Conservation (phyloP, 768 basidiomycete genomes). For the Trametes elegans region DNA sequence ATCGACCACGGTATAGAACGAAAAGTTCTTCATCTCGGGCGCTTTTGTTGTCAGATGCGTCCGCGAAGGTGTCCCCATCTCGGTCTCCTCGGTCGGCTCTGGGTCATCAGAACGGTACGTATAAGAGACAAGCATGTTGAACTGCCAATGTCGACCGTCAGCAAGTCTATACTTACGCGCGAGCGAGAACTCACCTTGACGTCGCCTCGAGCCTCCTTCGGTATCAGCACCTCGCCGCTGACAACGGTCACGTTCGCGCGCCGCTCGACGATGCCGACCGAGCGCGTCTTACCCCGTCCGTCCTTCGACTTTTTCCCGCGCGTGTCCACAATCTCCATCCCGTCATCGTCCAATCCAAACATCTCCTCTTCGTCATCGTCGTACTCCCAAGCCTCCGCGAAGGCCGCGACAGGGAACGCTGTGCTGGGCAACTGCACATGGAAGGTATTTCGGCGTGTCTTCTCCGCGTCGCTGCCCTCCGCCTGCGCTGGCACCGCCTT, state of each 20-base stretch:
- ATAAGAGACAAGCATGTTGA: slow-evolving; percentile 91
- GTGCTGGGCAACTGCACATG: slow-evolving; percentile 76
- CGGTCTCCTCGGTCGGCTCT: slow-evolving; percentile 57
- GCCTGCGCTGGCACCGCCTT: slow-evolving; percentile 65
- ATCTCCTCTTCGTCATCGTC: slow-evolving; percentile 86
- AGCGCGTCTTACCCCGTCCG: slow-evolving; percentile 46
- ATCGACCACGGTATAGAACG: slow-evolving; percentile 84
- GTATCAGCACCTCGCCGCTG: slow-evolving; percentile 84
- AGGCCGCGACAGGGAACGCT: slow-evolving; percentile 82
- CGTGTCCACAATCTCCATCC: slow-evolving; percentile 32
- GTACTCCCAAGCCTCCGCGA: slow-evolving; percentile 97
- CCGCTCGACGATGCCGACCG: slow-evolving; percentile 82
- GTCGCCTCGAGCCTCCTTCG: slow-evolving; percentile 72
- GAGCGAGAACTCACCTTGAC: slow-evolving; percentile 61
- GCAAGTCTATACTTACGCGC: not conserved
- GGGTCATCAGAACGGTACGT: slow-evolving; percentile 92
- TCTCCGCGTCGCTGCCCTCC: slow-evolving; percentile 40
- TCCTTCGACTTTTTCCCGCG: slow-evolving; percentile 44
- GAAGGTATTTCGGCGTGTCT: slow-evolving; percentile 69
- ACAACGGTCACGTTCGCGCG: slow-evolving; percentile 88
- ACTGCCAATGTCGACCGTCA: slow-evolving; percentile 44
- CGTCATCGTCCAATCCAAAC: slow-evolving; percentile 56
- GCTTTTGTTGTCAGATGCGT: slow-evolving; percentile 38
- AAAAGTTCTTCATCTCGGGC: slow-evolving; percentile 83
- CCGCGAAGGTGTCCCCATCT: slow-evolving; percentile 35